Evolutionary conservation across 306 rosid genomes (phyloP), one percentile per base, ranked within the genome.

Genomic region (Vigna trinervia): DNA sequence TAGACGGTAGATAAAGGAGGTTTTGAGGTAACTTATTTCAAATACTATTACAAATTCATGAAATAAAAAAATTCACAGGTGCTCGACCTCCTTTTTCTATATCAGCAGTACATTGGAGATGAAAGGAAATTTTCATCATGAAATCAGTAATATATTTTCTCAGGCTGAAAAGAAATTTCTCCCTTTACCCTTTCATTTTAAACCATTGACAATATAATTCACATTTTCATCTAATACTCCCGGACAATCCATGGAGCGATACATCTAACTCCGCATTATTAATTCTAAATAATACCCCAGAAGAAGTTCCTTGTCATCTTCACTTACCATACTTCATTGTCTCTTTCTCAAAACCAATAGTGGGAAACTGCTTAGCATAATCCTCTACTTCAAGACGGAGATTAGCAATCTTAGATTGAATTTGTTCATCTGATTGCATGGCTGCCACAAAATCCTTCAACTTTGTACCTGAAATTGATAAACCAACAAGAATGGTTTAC

Each of bases 341-440:
- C 78, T 86, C 96, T 65, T 83, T 85, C 71, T 88, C 95, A 63
- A 90, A 94, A 71, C 96, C 97, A 72, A 92, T 80, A 0, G 98
- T 89, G 45, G 96, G 96, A 69, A 94, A 94, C 60, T 89, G 89
- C 80, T 92, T 94, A 32, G 97, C 98, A 52, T 87, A 94, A 60
- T 73, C 90, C 89, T 94, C 98, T 57, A 94, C 97, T 74, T 86
- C 82, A 1, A 8, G 78, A 45, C 95, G 86, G 32, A 94, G 92
- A 82, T 78, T 84, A 60, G 87, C 77, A 66, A 94, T 86, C 80
- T 89, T 88, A 22, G 96, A 83, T 84, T 92, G 96, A 71, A 80
- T 38, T 19, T 85, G 70, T 74, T 64, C 76, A 82, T 92, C 88
- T 34, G 95, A 90, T 78, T 88, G 88, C 93, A 92, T 34, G 43